These are phyloP conservation scores for Hyphodiscus sp. DNA, from an alignment of 2,329 filamentous ascomycete genomes.

Conservation along the genomic window DNA sequence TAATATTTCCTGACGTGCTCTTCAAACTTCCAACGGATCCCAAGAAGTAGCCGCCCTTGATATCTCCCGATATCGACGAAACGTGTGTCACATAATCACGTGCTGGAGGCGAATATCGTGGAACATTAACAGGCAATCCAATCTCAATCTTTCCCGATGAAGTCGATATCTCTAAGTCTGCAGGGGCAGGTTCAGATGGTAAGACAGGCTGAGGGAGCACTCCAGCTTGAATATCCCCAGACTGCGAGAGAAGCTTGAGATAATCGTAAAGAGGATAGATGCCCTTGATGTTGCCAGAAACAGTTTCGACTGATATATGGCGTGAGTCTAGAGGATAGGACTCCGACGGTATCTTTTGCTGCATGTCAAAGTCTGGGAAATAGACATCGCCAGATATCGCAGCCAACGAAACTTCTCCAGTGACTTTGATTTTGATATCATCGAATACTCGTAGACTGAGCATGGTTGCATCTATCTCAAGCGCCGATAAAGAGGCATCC, in stretches of 20 bases:
- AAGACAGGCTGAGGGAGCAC: constrained; percentile 19
- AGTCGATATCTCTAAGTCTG: constrained; percentile 21
- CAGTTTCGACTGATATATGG: constrained; percentile 21
- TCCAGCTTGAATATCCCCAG: constrained; percentile 19
- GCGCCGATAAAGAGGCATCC: constrained; percentile 15
- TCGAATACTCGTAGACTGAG: constrained; percentile 20
- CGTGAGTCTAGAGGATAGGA: constrained; percentile 14
- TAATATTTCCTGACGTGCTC: constrained; percentile 17
- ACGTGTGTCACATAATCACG: constrained; percentile 26
- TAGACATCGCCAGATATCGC: constrained; percentile 19
- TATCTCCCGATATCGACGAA: constrained; percentile 19
- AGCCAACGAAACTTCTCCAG: constrained; percentile 14
- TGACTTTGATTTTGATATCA: constrained; percentile 22
- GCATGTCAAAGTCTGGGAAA: constrained; percentile 11
- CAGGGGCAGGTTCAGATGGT: constrained; percentile 19
- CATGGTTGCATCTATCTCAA: constrained; percentile 18
- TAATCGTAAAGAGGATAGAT: constrained; percentile 25
- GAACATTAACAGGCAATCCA: constrained; percentile 9
- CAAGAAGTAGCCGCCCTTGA: constrained; percentile 23
- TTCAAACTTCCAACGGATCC: constrained; percentile 19
- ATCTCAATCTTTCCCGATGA: constrained; percentile 21
- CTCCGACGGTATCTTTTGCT: background rate
- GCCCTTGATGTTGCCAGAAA: constrained; percentile 24
- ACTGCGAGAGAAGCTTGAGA: constrained; percentile 19
- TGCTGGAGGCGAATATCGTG: constrained; percentile 15